A percentile compares a stretch with the other conserved stretches of the same genome.
Conservation (phyloP, 2,329 filamentous ascomycete genomes). For the Sclerotinia borealis region DNA sequence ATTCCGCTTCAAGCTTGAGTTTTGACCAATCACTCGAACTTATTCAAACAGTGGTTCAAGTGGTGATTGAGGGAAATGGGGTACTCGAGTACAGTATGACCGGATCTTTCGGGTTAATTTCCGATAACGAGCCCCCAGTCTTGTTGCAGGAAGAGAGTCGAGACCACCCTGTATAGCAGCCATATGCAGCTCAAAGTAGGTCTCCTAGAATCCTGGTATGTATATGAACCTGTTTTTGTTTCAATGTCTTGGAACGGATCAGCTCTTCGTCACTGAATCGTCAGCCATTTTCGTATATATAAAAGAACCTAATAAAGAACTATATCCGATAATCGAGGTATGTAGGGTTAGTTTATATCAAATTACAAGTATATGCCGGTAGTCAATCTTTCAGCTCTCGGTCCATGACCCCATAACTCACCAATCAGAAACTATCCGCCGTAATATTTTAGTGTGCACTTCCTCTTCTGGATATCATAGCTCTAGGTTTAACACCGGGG, state of each 20-base stretch:
- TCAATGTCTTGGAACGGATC: slow-evolving; percentile 1
- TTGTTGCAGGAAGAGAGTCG: slow-evolving; percentile 2
- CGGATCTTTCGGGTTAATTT: slow-evolving; percentile 11
- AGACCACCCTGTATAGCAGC: neutral
- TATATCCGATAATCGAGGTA: neutral
- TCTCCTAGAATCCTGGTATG: too few relatives aligned
- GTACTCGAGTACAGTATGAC: neutral
- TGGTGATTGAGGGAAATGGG: neutral
- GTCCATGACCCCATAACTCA: neutral
- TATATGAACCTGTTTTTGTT: neutral
- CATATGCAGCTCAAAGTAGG: neutral
- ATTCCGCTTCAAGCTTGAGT: slow-evolving; percentile 1
- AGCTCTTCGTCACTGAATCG: slow-evolving; percentile 1
- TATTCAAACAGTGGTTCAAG: neutral
- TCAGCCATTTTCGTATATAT: slow-evolving; percentile 5
- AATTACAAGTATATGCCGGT: neutral
- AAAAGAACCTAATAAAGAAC: slow-evolving; percentile 1
- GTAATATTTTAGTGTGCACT: neutral
- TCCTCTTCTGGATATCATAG: neutral
- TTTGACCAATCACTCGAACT: neutral
- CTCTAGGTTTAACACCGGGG: neutral
- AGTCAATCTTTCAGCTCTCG: slow-evolving; percentile 6
- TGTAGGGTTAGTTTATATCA: neutral
- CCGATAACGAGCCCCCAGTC: neutral
- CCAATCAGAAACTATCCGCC: neutral